phyloP scores from a whole-genome alignment of 768 basidiomycete species.

The Lactifluus hygrophoroides region DNA sequence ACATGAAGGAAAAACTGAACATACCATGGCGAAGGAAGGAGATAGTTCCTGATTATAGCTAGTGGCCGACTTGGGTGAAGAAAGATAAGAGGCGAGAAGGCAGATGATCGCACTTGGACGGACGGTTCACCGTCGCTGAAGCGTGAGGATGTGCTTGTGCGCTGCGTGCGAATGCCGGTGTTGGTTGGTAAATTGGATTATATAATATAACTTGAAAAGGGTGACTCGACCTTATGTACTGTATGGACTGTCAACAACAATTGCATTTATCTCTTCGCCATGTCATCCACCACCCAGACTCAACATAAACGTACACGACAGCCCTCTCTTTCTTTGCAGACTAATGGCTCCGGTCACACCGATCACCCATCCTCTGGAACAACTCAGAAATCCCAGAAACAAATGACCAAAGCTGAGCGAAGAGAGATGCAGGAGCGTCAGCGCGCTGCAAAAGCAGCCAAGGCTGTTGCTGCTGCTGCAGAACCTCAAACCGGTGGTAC shows the following conservation, averaged over 20 bases:
- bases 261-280: neutral
- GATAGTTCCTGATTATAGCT: neutral
- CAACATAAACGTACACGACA: neutral
- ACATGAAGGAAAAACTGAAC: neutral
- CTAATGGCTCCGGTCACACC: neutral
- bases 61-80: neutral
- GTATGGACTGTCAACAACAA: too few species aligned
- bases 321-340: constrained; percentile 5
- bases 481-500: neutral
- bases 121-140: too few species aligned
- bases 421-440: constrained; percentile 22
- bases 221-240: neutral
- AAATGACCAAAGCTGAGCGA: constrained; percentile 30
- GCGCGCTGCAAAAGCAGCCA: constrained; percentile 19
- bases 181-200: neutral
- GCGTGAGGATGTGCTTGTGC: too few species aligned
- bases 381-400: constrained; percentile 22
- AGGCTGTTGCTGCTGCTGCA: neutral
- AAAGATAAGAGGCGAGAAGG: neutral
- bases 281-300: neutral
- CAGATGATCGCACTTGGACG: too few species aligned
- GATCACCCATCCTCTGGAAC: neutral
- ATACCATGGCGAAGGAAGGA: constrained; percentile 1
- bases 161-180: too few species aligned
- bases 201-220: neutral